Conservation (phyloP, 2,329 filamentous ascomycete species). For the Cladosporium sp. region DNA sequence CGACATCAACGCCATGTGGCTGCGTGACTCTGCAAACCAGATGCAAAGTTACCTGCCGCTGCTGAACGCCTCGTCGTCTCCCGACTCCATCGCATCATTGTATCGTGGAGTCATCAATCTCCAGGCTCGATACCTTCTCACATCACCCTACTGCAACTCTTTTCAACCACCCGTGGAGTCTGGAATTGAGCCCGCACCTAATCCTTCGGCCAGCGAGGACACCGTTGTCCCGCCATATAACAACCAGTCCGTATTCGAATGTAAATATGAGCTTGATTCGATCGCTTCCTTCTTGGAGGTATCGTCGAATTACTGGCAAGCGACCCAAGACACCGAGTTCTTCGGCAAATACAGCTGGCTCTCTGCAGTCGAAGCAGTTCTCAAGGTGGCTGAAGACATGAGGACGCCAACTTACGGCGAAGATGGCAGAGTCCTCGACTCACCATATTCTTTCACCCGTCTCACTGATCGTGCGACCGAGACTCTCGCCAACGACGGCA, state of each 20-base stretch:
- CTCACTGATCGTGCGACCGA: constrained; percentile 43
- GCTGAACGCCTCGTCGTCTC: constrained; percentile 50
- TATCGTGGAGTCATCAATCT: constrained; percentile 70
- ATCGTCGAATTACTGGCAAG: constrained; percentile 46
- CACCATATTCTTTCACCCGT: constrained; percentile 46
- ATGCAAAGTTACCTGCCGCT: constrained; percentile 66
- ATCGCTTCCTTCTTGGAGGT: constrained; percentile 49
- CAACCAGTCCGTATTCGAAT: constrained; percentile 46
- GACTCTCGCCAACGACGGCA: constrained; percentile 50
- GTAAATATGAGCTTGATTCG: constrained; percentile 53
- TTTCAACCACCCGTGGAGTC: constrained; percentile 51
- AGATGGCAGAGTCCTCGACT: constrained; percentile 40
- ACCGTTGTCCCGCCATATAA: constrained; percentile 41
- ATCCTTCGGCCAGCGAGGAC: constrained; percentile 38
- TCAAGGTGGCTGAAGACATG: constrained; percentile 45
- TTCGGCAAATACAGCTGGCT: constrained; percentile 48
- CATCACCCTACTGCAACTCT: constrained; percentile 52
- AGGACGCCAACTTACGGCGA: constrained; percentile 45
- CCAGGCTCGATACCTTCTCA: constrained; percentile 63
- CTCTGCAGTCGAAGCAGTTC: constrained; percentile 40
- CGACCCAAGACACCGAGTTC: constrained; percentile 45
- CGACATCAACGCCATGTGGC: constrained; percentile 52
- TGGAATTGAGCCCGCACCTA: constrained; percentile 36
- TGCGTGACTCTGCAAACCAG: constrained; percentile 59
- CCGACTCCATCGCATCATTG: constrained; percentile 60